Base-by-base conservation (phyloP, 441 rosid species). In the Erysimum pusillum region DNA sequence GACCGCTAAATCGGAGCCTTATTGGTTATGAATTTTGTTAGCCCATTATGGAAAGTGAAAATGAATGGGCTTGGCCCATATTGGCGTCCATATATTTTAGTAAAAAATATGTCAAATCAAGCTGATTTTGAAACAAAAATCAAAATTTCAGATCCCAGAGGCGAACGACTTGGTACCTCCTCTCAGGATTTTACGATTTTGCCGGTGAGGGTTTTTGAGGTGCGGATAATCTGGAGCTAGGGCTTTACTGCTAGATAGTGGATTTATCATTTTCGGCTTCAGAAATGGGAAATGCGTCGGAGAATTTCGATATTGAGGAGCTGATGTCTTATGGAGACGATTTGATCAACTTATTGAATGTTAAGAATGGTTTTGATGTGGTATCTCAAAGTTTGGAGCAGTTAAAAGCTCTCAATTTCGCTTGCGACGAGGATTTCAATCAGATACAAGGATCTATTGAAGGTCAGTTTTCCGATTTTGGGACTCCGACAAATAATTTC, bases 301-400 rank as follows among this genome's bases (percentile, higher is more conserved):
- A 68, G 57, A 69, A 48, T 38, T 68, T 79, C 72, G 71, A 68
- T 39, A 56, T 79, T 15, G 18, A 68, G 31, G 75, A 62, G 36
- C 28, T 74, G 6, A 69, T 68, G 28, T 73, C 79, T 14, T 74
- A 68, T 17, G 82, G 79, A 69, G 75, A 79, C 62, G 82, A 79
- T 56, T 63, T 79, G 46, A 74, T 79, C 28, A 57, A 64, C 44
- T 46, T 79, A 54, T 4, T 79, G 67, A 63, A 25, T 31, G 75
- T 2, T 4, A 74, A 63, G 67, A 79, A 74, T 32, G 63, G 67
- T 2, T 68, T 79, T 32, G 75, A 79, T 0, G 63, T 68, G 0
- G 11, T 79, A 48, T 68, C 78, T 7, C 79, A 79, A 34, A 79
- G 71, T 63, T 34, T 56, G 35, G 67, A 79, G 38, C 62, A 74